phyloP scores from a whole-genome alignment of 768 basidiomycete genomes.

The Mycena maculata region DNA sequence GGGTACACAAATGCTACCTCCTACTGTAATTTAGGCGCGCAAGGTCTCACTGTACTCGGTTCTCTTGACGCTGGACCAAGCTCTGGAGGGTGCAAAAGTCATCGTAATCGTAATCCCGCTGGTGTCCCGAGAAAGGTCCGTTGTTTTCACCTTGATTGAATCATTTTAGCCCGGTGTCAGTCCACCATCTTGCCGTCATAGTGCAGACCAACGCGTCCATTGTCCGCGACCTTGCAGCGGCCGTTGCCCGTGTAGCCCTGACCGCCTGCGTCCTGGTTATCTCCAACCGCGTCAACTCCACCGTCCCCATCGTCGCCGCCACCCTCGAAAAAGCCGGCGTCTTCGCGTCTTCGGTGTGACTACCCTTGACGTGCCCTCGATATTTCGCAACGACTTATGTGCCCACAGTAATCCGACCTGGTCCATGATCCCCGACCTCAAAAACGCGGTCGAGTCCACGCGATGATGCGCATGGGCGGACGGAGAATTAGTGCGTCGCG shows the following conservation, averaged over 20 bases:
- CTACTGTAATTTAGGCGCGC: too few relatives aligned
- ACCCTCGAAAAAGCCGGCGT: constrained; percentile 93
- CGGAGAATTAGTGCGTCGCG: too few relatives aligned
- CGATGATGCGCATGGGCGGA: too few relatives aligned
- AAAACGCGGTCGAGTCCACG: too few relatives aligned
- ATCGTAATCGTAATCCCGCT: constrained; percentile 98
- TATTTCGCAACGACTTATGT: too few relatives aligned
- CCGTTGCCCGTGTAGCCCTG: constrained; percentile 87
- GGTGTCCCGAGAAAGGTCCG: constrained; percentile 97
- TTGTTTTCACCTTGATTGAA: constrained; percentile 18
- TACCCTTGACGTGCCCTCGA: constrained; percentile 98
- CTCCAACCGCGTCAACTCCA: constrained; percentile 98
- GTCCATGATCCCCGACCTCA: too few relatives aligned
- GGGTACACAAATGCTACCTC: too few relatives aligned
- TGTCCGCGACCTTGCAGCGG: constrained; percentile 93
- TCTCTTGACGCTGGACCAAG: constrained; percentile 90
- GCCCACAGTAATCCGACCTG: too few relatives aligned
- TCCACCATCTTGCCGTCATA: constrained; percentile 35
- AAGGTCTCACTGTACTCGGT: too few relatives aligned
- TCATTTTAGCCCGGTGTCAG: constrained; percentile 80
- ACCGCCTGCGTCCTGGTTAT: constrained; percentile 96
- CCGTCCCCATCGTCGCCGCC: constrained; percentile 96
- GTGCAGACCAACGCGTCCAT: constrained; percentile 95
- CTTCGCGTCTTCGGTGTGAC: constrained; percentile 96
- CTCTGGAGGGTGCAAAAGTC: constrained; percentile 90